Percentiles rank a stretch among this genome's conserved stretches.
Evolutionary conservation across 257 asterid genomes (phyloP).

Genomic region (Jaltomata sinuosa): DNA sequence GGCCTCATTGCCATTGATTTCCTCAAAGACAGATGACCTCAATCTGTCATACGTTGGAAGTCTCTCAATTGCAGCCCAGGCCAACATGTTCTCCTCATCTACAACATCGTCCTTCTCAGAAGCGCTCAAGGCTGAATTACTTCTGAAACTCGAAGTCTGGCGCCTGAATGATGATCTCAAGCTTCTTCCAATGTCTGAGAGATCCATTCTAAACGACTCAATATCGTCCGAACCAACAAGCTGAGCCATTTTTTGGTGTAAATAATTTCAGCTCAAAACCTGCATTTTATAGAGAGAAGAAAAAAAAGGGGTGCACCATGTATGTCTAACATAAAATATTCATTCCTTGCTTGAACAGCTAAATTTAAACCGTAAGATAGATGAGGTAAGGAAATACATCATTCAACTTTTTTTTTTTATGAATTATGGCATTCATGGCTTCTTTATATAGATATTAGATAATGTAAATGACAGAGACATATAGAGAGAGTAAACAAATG

Average conservation of each 20-base stretch:
- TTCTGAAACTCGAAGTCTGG: conserved; percentile 1
- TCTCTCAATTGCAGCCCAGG: conserved; percentile 25
- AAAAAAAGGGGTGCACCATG: background rate
- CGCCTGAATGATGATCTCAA: conserved; percentile 10
- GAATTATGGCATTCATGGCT: background rate
- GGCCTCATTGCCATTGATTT: conserved; percentile 7
- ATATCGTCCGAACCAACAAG: conserved; percentile 8
- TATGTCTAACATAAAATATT: background rate
- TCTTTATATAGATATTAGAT: background rate
- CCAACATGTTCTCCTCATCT: conserved; percentile 5
- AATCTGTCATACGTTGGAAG: conserved; percentile 16
- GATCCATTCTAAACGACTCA: conserved; percentile 16
- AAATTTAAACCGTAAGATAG: background rate
- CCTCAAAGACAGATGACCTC: conserved; percentile 18
- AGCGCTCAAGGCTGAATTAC: conserved; percentile 1
- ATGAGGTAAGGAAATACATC: conserved; percentile 20
- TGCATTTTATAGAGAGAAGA: background rate
- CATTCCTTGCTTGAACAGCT: background rate
- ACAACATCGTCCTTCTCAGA: background rate
- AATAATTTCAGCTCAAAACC: background rate
- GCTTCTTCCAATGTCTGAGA: conserved; percentile 15
- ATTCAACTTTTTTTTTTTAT: conserved; percentile 9
- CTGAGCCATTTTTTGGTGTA: conserved; percentile 15
- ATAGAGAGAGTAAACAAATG: background rate
- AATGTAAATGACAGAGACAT: background rate